These are phyloP conservation scores for Alternaria brassicae DNA, from an alignment of 2,329 filamentous ascomycete genomes.

Conservation along the genomic window DNA sequence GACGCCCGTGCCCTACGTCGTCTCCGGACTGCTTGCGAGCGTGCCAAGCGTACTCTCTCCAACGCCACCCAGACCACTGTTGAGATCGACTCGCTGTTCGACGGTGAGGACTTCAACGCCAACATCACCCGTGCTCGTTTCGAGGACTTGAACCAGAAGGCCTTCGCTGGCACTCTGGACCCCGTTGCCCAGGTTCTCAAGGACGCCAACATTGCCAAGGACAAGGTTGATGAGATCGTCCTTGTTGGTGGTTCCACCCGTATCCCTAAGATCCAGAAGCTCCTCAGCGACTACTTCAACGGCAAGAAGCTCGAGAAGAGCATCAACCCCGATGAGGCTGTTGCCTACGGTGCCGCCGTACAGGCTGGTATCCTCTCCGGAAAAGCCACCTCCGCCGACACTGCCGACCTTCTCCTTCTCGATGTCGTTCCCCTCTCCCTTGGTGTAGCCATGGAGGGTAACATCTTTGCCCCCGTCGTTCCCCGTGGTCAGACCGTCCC, in stretches of 20 bases:
- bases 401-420: constrained; percentile 89
- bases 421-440: constrained; percentile 96
- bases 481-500: constrained; percentile 68
- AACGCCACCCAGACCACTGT: constrained; percentile 97
- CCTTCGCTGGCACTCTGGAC: constrained; percentile 91
- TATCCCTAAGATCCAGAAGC: constrained; percentile 99
- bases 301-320: constrained; percentile 99
- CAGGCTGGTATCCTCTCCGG: constrained; percentile 98
- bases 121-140: constrained; percentile 98
- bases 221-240: constrained; percentile 94
- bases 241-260: constrained; percentile 98
- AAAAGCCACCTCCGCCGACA: constrained; percentile 95
- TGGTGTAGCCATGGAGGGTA: constrained; percentile 99
- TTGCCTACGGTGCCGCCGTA: constrained; percentile 97
- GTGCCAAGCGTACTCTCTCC: constrained; percentile 98
- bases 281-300: constrained; percentile 98
- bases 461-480: constrained; percentile 96
- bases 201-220: constrained; percentile 88
- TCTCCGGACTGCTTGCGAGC: constrained; percentile 97
- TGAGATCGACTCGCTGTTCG: constrained; percentile 98
- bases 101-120: constrained; percentile 96
- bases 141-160: constrained; percentile 96
- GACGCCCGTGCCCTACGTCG: constrained; percentile 93
- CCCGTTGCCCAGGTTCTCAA: constrained; percentile 97
- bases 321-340: constrained; percentile 99